Evolutionary conservation across 2,329 filamentous ascomycete genomes (phyloP).

Genomic region (Colletotrichum orchidophilum): DNA sequence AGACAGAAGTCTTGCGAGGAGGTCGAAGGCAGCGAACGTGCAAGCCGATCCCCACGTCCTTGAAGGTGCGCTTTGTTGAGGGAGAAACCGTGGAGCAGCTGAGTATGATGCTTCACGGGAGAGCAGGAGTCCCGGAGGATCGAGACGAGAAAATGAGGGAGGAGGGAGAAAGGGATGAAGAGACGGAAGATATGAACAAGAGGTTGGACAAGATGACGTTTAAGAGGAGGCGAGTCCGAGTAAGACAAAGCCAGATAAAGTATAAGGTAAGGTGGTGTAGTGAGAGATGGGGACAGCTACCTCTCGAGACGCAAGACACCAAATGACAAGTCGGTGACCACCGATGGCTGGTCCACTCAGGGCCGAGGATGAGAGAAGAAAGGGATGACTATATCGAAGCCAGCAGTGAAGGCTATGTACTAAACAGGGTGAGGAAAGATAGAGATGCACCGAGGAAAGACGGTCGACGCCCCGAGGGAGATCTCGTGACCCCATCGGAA

Average conservation of each 20-base stretch:
- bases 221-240: neutral
- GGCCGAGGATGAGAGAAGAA: constrained; percentile 1
- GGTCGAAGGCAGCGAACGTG: neutral
- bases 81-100: neutral
- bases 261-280: neutral
- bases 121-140: neutral
- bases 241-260: neutral
- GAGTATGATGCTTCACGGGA: neutral
- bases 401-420: constrained; percentile 8
- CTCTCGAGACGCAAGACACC: neutral
- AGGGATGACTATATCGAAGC: constrained; percentile 10
- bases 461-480: constrained; percentile 19
- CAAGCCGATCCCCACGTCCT: neutral
- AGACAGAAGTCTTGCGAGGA: neutral
- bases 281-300: neutral
- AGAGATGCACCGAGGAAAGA: constrained; percentile 1
- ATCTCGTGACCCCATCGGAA: constrained; percentile 28
- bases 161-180: neutral
- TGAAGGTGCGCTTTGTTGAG: neutral
- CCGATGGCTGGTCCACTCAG: constrained; percentile 26
- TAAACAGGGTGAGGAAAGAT: constrained; percentile 5
- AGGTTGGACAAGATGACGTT: neutral
- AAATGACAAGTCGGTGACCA: constrained; percentile 22
- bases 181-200: neutral
- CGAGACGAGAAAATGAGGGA: neutral